Percentiles rank a stretch among this genome's conserved stretches.
These are phyloP conservation scores for Perkinsus chesapeaki DNA, from an alignment of 169 alveolate genomes.

Conservation along the genomic window DNA sequence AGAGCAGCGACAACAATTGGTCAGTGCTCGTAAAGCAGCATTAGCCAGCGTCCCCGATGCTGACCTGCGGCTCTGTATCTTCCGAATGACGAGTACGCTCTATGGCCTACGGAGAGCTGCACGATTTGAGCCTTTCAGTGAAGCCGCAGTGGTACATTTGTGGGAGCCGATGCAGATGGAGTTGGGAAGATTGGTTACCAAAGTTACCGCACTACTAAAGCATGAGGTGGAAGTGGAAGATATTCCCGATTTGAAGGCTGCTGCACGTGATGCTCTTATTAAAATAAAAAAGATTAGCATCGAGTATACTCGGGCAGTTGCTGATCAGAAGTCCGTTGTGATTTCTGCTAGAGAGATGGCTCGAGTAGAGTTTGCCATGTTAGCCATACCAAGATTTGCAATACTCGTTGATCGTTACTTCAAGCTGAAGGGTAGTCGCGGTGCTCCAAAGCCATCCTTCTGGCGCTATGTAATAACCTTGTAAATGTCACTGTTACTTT, in stretches of 20 bases:
- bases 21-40: background rate
- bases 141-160: background rate
- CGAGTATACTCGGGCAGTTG: background rate
- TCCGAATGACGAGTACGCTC: background rate
- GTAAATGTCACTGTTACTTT: too few species aligned
- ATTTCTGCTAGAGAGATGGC: background rate
- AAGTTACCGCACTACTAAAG: background rate
- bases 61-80: background rate
- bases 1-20: background rate
- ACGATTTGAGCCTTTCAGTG: background rate
- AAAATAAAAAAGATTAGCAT: background rate
- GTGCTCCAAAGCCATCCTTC: background rate
- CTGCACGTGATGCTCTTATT: background rate
- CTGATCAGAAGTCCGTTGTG: background rate
- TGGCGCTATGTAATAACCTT: background rate
- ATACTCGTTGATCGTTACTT: background rate
- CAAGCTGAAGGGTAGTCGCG: background rate
- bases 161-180: conserved; percentile 1
- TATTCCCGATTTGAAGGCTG: background rate
- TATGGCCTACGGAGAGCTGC: background rate
- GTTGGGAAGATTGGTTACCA: background rate
- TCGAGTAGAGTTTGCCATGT: background rate
- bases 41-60: background rate
- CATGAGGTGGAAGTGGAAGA: background rate
- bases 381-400: background rate